Evolutionary conservation across 257 asterid species (phyloP).

Genomic region (Solanum chmielewskii): DNA sequence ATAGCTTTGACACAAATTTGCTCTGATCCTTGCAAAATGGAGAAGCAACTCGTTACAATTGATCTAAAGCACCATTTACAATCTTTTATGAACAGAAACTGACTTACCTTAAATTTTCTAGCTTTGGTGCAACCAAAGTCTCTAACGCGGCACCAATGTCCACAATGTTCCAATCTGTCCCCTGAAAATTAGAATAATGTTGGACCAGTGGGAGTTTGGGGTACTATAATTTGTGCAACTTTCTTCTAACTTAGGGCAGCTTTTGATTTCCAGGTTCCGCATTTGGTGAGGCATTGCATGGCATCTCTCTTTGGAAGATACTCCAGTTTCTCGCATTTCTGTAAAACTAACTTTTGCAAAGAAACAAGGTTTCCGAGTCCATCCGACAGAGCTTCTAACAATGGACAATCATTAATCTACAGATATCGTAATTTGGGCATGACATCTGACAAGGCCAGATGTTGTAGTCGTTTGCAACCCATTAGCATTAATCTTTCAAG

Average conservation of each 20-base stretch:
- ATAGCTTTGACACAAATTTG: not conserved
- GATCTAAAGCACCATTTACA: not conserved
- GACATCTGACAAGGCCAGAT: conserved; percentile 1
- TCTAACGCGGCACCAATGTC: not conserved
- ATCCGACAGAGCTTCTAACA: not conserved
- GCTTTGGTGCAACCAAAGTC: not conserved
- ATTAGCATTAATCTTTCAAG: not conserved
- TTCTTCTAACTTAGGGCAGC: not conserved
- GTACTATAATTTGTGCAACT: not conserved
- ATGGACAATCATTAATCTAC: rapidly evolving
- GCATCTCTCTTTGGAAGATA: not conserved
- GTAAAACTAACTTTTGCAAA: not conserved
- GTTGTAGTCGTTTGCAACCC: not conserved
- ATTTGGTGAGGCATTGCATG: not conserved
- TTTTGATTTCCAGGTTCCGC: not conserved
- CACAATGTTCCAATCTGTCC: not conserved
- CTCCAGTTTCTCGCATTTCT: not conserved
- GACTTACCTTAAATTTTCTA: not conserved
- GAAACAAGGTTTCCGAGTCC: not conserved
- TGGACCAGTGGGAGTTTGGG: not conserved
- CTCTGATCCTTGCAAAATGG: not conserved
- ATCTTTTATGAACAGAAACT: not conserved
- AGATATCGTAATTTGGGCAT: not conserved
- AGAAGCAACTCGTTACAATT: not conserved
- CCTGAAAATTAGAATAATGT: not conserved